Evolutionary conservation across 306 rosid genomes (phyloP).

Genomic region (Boehmeria nivea): DNA sequence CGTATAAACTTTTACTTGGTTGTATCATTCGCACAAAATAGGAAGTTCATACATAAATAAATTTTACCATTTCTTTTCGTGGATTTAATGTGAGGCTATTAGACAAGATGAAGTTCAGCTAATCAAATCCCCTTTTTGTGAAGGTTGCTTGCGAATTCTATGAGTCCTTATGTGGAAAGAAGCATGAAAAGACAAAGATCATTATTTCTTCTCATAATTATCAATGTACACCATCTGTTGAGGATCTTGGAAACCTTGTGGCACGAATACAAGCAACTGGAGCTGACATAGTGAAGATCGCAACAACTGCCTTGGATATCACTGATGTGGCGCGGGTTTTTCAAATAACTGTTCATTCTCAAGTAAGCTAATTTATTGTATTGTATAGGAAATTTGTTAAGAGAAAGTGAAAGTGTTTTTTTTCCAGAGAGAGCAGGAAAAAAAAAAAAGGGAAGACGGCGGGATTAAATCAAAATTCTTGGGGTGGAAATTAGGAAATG

Average conservation of each 20-base stretch:
- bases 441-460: too few relatives aligned
- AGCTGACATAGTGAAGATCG: constrained; percentile 92
- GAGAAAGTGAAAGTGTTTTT: too few relatives aligned
- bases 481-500: too few relatives aligned
- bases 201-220: constrained; percentile 95
- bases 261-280: constrained; percentile 86
- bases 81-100: too few relatives aligned
- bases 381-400: background rate
- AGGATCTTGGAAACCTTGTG: constrained; percentile 85
- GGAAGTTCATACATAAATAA: too few relatives aligned
- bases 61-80: too few relatives aligned
- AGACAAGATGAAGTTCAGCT: background rate
- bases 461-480: too few relatives aligned
- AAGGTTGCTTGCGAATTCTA: constrained; percentile 78
- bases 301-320: constrained; percentile 82
- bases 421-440: too few relatives aligned
- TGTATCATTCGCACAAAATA: too few relatives aligned
- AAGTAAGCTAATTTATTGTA: constrained; percentile 49
- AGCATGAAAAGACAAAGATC: constrained; percentile 53
- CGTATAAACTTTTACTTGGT: too few relatives aligned
- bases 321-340: constrained; percentile 74
- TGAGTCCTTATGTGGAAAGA: constrained; percentile 58
- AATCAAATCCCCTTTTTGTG: constrained; percentile 23
- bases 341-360: constrained; percentile 73
- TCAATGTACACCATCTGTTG: constrained; percentile 68